phyloP scores from a whole-genome alignment of 129 eudicot species.

The Tagetes erecta region DNA sequence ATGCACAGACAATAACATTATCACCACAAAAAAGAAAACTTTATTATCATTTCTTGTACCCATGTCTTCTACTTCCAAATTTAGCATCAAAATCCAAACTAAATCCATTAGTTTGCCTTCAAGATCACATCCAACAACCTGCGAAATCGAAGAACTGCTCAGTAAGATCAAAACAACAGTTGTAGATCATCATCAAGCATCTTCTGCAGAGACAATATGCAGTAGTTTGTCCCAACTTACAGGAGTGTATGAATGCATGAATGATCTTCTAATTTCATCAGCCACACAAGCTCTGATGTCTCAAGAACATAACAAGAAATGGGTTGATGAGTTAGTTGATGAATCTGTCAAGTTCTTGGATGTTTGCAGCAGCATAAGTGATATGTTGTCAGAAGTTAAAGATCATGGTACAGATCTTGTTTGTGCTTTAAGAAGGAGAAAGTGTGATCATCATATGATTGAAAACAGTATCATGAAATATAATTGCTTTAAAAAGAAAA shows the following conservation, averaged over 20 bases:
- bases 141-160: slow-evolving; percentile 37
- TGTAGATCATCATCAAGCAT: not conserved
- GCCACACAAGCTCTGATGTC: slow-evolving; percentile 37
- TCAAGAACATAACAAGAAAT: slow-evolving; percentile 26
- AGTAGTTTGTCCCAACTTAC: slow-evolving; percentile 44
- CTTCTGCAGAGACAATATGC: slow-evolving; percentile 33
- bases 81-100: slow-evolving; percentile 32
- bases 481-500: slow-evolving; percentile 45
- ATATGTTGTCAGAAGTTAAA: slow-evolving; percentile 39
- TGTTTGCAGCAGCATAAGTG: slow-evolving; percentile 35
- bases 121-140: slow-evolving; percentile 48
- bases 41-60: slow-evolving; percentile 11
- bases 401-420: slow-evolving; percentile 47
- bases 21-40: slow-evolving; percentile 1
- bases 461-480: slow-evolving; percentile 39
- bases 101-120: slow-evolving; percentile 71
- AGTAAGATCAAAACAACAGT: slow-evolving; percentile 42
- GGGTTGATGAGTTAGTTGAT: slow-evolving; percentile 42
- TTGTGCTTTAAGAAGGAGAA: slow-evolving; percentile 48
- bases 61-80: slow-evolving; percentile 38
- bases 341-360: slow-evolving; percentile 42
- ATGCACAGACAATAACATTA: slow-evolving; percentile 11
- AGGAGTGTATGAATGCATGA: slow-evolving; percentile 46
- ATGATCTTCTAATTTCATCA: slow-evolving; percentile 40
- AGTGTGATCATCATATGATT: slow-evolving; percentile 23